Evolutionary conservation across 768 basidiomycete genomes (phyloP).

Genomic region (Tulasnella calospora): DNA sequence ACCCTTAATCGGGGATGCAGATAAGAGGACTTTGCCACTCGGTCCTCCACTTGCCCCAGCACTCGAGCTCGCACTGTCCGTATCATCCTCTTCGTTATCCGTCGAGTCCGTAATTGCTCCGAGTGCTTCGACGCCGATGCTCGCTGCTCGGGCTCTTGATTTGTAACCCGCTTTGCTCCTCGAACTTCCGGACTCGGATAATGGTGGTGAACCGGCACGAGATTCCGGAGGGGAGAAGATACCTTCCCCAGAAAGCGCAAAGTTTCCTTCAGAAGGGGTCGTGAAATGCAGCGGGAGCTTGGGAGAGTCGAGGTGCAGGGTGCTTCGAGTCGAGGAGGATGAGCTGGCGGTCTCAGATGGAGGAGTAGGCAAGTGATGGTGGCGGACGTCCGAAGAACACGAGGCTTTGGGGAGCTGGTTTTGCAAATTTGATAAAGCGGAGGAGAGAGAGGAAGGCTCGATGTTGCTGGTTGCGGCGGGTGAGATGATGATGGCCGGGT

Average conservation of each 20-base stretch:
- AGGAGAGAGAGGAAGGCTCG: slow-evolving; percentile 8
- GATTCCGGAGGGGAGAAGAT: slow-evolving; percentile 25
- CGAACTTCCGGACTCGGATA: not conserved
- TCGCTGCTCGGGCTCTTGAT: not conserved
- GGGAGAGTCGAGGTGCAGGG: not conserved
- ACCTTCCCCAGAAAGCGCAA: slow-evolving; percentile 22
- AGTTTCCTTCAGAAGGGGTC: slow-evolving; percentile 15
- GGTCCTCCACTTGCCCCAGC: not conserved
- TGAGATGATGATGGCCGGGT: slow-evolving; percentile 23
- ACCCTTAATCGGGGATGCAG: not conserved
- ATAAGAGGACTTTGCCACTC: not conserved
- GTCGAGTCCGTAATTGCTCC: slow-evolving; percentile 17
- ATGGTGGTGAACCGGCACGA: slow-evolving; percentile 16
- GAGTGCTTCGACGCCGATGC: slow-evolving; percentile 12
- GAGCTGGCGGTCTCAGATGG: not conserved
- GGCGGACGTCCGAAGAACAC: not conserved
- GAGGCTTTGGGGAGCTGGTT: not conserved
- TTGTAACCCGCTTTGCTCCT: not conserved
- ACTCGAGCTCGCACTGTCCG: not conserved
- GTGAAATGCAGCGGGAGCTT: slow-evolving; percentile 21
- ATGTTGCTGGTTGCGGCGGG: not conserved
- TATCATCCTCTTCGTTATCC: slow-evolving; percentile 2
- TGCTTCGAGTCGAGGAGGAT: slow-evolving; percentile 8
- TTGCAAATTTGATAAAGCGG: not conserved
- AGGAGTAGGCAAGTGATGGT: not conserved